Conservation (phyloP, 2,329 filamentous ascomycete genomes). For the Diaporthe citriasiana region DNA sequence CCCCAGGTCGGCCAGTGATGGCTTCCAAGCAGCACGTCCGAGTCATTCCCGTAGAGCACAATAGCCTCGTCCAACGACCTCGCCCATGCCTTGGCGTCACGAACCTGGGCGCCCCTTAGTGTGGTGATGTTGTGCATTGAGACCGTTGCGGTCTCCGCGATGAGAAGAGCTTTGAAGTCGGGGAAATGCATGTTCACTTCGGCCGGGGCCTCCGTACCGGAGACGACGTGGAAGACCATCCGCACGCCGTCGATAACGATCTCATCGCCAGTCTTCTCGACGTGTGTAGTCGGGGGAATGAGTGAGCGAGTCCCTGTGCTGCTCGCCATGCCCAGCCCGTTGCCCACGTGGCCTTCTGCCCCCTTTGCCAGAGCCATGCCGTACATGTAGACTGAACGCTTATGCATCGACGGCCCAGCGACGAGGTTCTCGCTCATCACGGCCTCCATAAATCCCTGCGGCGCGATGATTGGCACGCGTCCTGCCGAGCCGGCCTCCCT, state of each 20-base stretch:
- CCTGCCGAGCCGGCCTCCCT: neutral
- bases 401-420: constrained; percentile 56
- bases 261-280: constrained; percentile 51
- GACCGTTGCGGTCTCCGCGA: constrained; percentile 57
- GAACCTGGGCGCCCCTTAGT: constrained; percentile 56
- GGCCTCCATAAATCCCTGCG: constrained; percentile 56
- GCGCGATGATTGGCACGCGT: constrained; percentile 49
- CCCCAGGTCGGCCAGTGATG: constrained; percentile 62
- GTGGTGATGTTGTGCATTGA: constrained; percentile 59
- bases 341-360: constrained; percentile 54
- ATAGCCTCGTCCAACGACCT: constrained; percentile 55
- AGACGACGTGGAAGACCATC: constrained; percentile 58
- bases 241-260: constrained; percentile 52
- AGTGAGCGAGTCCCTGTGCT: constrained; percentile 51
- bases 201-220: constrained; percentile 58
- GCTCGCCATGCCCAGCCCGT: constrained; percentile 53
- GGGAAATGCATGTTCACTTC: constrained; percentile 60
- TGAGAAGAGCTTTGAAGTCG: constrained; percentile 53
- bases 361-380: constrained; percentile 50
- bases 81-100: constrained; percentile 57
- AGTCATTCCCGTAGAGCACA: constrained; percentile 50
- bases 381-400: constrained; percentile 57
- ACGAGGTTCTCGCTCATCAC: constrained; percentile 56
- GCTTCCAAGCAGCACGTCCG: constrained; percentile 54
- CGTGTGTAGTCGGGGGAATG: constrained; percentile 52